Conservation (phyloP, 2,329 filamentous ascomycete genomes). For the Paracoccidioides lutzii region DNA sequence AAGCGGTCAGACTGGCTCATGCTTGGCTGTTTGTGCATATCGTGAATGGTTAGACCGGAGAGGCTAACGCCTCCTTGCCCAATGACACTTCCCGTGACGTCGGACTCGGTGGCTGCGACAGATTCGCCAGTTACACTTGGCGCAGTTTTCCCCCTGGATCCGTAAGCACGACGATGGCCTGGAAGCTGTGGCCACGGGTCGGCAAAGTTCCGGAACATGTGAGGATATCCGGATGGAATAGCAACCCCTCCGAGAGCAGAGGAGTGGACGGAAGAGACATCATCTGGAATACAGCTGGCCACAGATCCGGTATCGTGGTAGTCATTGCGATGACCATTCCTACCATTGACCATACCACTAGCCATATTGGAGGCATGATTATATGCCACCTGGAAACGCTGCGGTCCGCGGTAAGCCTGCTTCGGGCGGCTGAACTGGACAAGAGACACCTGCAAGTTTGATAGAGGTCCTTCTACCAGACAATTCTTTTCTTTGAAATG, state of each 20-base stretch:
- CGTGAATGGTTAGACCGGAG: slow-evolving; percentile 63
- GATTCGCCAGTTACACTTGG: slow-evolving; percentile 83
- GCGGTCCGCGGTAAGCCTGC: slow-evolving; percentile 77
- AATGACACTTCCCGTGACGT: slow-evolving; percentile 65
- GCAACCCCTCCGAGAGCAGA: slow-evolving; percentile 77
- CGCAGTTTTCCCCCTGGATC: slow-evolving; percentile 53
- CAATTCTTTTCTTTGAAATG: slow-evolving; percentile 98
- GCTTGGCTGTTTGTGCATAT: slow-evolving; percentile 57
- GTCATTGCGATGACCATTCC: slow-evolving; percentile 38
- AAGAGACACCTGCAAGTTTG: slow-evolving; percentile 88
- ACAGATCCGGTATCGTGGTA: slow-evolving; percentile 72
- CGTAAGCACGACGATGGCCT: slow-evolving; percentile 50
- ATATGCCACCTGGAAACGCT: slow-evolving; percentile 72
- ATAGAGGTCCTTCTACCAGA: slow-evolving; percentile 86
- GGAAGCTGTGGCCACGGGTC: slow-evolving; percentile 82
- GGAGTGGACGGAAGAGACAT: slow-evolving; percentile 90
- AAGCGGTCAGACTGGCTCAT: slow-evolving; percentile 78
- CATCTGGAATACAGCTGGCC: slow-evolving; percentile 89
- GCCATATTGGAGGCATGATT: slow-evolving; percentile 51
- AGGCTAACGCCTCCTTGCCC: slow-evolving; percentile 80
- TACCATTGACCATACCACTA: slow-evolving; percentile 39
- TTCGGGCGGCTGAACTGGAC: slow-evolving; percentile 92
- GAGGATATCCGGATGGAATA: slow-evolving; percentile 72
- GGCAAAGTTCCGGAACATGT: slow-evolving; percentile 89
- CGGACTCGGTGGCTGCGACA: slow-evolving; percentile 80